phyloP scores from a whole-genome alignment of 192 early-diverging fungal species.

The Mortierella claussenii region DNA sequence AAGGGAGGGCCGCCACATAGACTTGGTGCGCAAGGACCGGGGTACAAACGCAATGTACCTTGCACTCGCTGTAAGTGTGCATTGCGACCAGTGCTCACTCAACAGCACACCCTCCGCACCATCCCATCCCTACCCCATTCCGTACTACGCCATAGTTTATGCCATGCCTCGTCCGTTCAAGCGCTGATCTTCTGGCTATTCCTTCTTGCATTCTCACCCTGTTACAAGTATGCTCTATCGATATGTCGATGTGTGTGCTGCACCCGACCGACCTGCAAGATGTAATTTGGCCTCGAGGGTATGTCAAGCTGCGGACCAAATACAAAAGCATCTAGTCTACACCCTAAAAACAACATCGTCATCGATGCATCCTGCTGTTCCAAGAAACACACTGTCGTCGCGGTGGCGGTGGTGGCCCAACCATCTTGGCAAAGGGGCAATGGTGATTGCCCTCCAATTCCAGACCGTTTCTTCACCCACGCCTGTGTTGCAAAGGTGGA shows the following conservation, averaged over 20 bases:
- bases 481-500: background rate
- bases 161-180: too few species aligned
- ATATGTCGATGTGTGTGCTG: background rate
- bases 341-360: too few species aligned
- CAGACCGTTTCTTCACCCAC: background rate
- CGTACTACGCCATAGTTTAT: background rate
- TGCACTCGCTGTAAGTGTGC: background rate
- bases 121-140: background rate
- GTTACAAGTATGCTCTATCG: background rate
- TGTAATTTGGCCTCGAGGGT: background rate
- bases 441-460: too few species aligned
- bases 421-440: too few species aligned
- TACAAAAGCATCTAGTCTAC: too few species aligned
- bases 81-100: background rate
- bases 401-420: too few species aligned
- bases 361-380: too few species aligned
- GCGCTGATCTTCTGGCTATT: too few species aligned
- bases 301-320: too few species aligned
- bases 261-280: background rate
- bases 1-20: background rate
- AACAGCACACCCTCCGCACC: background rate
- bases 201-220: background rate
- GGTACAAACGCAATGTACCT: too few species aligned
- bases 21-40: background rate
- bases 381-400: background rate